These are phyloP conservation scores for Cystobasidium sp. DNA, from an alignment of 1,284 basidiomycete genomes.

Conservation along the genomic window DNA sequence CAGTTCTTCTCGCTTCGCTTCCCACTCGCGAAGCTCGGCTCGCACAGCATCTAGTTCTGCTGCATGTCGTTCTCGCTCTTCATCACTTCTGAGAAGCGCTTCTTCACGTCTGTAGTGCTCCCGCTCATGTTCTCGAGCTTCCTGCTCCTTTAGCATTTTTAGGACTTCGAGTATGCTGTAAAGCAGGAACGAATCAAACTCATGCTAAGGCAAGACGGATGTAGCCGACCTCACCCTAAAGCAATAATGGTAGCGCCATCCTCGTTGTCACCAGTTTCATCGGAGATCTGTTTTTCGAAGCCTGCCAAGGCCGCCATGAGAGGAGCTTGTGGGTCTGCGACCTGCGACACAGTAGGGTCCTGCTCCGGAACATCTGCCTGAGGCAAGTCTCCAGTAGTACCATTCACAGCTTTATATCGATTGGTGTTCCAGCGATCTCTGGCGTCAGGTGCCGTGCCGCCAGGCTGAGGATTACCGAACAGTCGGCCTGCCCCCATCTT, in stretches of 20 bases:
- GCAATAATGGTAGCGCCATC: constrained; percentile 25
- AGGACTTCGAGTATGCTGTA: constrained; percentile 36
- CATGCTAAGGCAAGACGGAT: background rate
- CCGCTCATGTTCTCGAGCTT: constrained; percentile 30
- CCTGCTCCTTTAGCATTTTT: constrained; percentile 23
- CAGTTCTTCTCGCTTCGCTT: constrained; percentile 34
- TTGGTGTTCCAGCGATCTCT: constrained; percentile 19
- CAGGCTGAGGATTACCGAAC: constrained; percentile 22
- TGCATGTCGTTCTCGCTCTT: constrained; percentile 28
- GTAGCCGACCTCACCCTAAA: constrained; percentile 5
- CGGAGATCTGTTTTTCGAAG: constrained; percentile 27
- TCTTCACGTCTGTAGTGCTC: constrained; percentile 15
- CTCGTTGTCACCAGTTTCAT: constrained; percentile 1
- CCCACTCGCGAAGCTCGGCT: constrained; percentile 36
- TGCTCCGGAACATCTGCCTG: background rate
- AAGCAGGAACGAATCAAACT: background rate
- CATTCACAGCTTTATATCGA: background rate
- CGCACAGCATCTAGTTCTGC: constrained; percentile 28
- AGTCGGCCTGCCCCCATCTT: constrained; percentile 30
- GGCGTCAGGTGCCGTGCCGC: background rate
- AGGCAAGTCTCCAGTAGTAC: background rate
- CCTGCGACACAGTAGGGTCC: background rate
- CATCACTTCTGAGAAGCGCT: background rate
- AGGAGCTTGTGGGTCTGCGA: constrained; percentile 15
- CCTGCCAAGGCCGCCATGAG: constrained; percentile 32